Evolutionary conservation across 1,139 yeast genomes (phyloP).

Genomic region (Insectozyma bohioensis): DNA sequence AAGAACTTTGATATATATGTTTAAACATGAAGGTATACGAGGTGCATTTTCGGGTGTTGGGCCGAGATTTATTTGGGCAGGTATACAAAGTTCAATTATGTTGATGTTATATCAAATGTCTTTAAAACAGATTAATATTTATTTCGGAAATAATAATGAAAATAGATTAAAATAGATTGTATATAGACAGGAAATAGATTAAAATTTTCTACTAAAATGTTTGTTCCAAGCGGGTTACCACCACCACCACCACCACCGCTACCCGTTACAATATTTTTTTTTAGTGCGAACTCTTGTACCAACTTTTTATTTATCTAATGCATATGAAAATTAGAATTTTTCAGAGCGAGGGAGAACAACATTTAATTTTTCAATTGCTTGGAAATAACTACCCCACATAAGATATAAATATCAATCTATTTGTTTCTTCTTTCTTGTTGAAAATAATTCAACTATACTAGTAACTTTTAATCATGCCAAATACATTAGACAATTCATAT

Average conservation of each 20-base stretch:
- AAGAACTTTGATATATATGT: slow-evolving; percentile 65
- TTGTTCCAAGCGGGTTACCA: too few species aligned
- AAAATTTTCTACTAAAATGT: too few species aligned
- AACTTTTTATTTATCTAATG: too few species aligned
- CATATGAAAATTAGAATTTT: neutral
- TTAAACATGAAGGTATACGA: slow-evolving; percentile 68
- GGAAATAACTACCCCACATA: slow-evolving; percentile 4
- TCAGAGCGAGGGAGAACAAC: neutral
- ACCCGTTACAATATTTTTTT: too few species aligned
- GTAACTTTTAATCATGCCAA: slow-evolving; percentile 16
- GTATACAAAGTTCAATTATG: slow-evolving; percentile 94
- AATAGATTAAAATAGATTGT: slow-evolving; percentile 2
- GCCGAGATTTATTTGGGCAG: slow-evolving; percentile 95
- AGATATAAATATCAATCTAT: too few species aligned
- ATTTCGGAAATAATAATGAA: slow-evolving; percentile 16
- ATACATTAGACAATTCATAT: slow-evolving; percentile 28
- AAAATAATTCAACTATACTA: too few species aligned
- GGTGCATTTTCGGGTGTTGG: slow-evolving; percentile 95
- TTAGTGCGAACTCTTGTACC: too few species aligned
- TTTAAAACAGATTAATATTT: slow-evolving; percentile 38
- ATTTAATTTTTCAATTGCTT: neutral
- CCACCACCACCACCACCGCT: too few species aligned
- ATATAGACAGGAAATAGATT: slow-evolving; percentile 3
- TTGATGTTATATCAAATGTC: slow-evolving; percentile 75
- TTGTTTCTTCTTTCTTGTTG: neutral